Base-by-base conservation (phyloP, 1,284 basidiomycete species). In the Cystobasidium slooffiae region DNA sequence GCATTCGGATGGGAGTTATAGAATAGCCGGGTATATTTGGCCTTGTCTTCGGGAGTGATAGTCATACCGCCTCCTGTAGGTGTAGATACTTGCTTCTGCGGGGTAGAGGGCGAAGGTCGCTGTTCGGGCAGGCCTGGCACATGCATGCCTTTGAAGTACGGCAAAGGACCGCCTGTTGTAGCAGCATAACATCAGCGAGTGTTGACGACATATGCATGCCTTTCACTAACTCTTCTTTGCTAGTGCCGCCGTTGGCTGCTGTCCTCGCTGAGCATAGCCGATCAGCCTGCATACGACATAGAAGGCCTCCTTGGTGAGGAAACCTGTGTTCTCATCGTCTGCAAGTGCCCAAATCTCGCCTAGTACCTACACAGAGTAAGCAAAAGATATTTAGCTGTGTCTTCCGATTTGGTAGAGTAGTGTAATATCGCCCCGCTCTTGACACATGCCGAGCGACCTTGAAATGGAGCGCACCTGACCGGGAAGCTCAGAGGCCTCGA, bases 321-420 rank as follows among this genome's bases (percentile, higher is more conserved):
- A 94, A 3, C 95, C 95, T 76, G 92, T 92, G 85, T 97, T 94
- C 58, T 93, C 90, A 65, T 91, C 90, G 85, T 99, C 97, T 52
- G 94, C 90, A 75, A 98, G 84, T 68, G 86, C 87, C 96, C 97
- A 99, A 79, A 99, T 90, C 84, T 97, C 91, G 53, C 94, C 94
- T 74, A 99, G 89, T 24, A 70, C 75, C 6, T 80, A 37, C 1
- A 53, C 10, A 43, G 24, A 14, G 9, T 43, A 39, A 24, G 49
- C 24, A 3, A 1, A 9, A 18, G 51, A 53, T 18, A 16, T 9
- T 53, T 43, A 43, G 49, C 18, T 52, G 20, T 51, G 9, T 53
- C 16, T 7, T 18, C 10, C 12, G n/a, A 8, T 10, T 10, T 18
- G 9, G 20, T 53, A 6, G 18, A 12, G 20, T 24, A 6, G 14